Conservation (phyloP, 106 monocot genomes). For the Dendrobium huoshanense region DNA sequence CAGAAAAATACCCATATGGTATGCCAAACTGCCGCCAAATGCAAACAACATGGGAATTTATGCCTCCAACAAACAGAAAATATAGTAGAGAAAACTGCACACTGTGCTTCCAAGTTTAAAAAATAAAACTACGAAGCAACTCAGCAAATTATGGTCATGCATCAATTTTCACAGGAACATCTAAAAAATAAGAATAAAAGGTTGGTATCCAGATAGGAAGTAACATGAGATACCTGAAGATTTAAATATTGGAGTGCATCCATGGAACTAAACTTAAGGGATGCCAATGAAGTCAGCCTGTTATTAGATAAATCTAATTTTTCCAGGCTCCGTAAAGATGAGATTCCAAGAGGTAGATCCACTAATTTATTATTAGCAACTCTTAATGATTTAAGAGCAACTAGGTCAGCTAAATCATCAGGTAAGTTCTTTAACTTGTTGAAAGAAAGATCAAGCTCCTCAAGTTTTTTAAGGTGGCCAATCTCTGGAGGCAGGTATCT, state of each 20-base stretch:
- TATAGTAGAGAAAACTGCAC: neutral
- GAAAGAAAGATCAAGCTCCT: constrained; percentile 97
- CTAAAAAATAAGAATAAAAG: neutral
- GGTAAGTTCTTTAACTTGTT: constrained; percentile 94
- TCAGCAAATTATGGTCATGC: neutral
- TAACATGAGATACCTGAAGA: constrained; percentile 60
- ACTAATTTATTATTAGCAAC: constrained; percentile 85
- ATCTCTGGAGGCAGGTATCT: constrained; percentile 91
- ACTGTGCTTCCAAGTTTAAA: neutral
- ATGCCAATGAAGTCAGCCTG: constrained; percentile 53
- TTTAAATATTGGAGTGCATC: constrained; percentile 56
- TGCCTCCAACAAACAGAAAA: neutral
- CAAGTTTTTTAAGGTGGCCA: constrained; percentile 67
- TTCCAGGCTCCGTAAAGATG: constrained; percentile 50
- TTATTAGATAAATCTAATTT: constrained; percentile 92
- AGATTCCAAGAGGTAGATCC: constrained; percentile 70
- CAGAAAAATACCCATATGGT: neutral
- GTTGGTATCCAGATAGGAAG: neutral
- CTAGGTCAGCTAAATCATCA: constrained; percentile 54
- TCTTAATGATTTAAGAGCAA: constrained; percentile 56
- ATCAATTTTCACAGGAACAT: constrained; percentile 12
- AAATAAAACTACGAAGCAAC: neutral
- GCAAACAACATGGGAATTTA: neutral
- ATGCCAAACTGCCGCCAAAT: too few relatives aligned
- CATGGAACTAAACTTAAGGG: constrained; percentile 65